A percentile compares a stretch with the other conserved stretches of the same genome.
Conservation (phyloP, 495 filamentous ascomycete genomes). For the Trichoderma erinaceum region DNA sequence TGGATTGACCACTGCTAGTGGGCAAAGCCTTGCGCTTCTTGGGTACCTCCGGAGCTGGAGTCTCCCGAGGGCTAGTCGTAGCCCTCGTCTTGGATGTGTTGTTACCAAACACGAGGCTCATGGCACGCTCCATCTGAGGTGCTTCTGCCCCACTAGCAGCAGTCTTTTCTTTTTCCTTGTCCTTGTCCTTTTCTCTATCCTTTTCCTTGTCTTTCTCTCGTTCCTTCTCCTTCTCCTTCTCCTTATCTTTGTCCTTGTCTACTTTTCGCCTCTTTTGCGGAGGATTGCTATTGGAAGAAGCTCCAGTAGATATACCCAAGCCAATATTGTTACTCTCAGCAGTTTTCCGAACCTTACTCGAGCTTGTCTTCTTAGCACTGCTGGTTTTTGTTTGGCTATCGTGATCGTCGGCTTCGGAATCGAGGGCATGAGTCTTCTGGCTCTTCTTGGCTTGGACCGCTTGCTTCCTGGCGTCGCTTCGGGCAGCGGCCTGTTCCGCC, state of each 20-base stretch:
- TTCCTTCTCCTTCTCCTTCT: slow-evolving; percentile 25
- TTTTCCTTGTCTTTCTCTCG: slow-evolving; percentile 18
- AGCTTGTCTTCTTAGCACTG: slow-evolving; percentile 52
- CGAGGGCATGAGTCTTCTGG: slow-evolving; percentile 56
- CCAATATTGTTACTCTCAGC: slow-evolving; percentile 48
- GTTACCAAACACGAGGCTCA: slow-evolving; percentile 52
- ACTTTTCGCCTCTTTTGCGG: slow-evolving; percentile 71
- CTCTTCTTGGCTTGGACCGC: slow-evolving; percentile 67
- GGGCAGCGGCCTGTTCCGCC: slow-evolving; percentile 69
- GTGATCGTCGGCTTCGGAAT: slow-evolving; percentile 73
- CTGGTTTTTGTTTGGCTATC: slow-evolving; percentile 40
- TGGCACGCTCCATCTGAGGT: slow-evolving; percentile 61
- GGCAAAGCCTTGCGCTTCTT: slow-evolving; percentile 67
- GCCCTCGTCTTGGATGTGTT: slow-evolving; percentile 46
- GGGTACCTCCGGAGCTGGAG: slow-evolving; percentile 50
- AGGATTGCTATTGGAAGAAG: slow-evolving; percentile 40
- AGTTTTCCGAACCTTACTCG: slow-evolving; percentile 57
- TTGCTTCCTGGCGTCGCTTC: slow-evolving; percentile 77
- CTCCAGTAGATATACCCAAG: slow-evolving; percentile 45
- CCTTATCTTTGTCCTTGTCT: slow-evolving; percentile 53
- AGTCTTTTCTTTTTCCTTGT: neutral
- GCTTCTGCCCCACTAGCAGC: slow-evolving; percentile 25
- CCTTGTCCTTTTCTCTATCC: neutral
- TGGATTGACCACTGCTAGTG: slow-evolving; percentile 52
- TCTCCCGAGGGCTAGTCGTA: slow-evolving; percentile 53